phyloP scores from a whole-genome alignment of 805 yeast species.

The Wickerhamiella brachini region DNA sequence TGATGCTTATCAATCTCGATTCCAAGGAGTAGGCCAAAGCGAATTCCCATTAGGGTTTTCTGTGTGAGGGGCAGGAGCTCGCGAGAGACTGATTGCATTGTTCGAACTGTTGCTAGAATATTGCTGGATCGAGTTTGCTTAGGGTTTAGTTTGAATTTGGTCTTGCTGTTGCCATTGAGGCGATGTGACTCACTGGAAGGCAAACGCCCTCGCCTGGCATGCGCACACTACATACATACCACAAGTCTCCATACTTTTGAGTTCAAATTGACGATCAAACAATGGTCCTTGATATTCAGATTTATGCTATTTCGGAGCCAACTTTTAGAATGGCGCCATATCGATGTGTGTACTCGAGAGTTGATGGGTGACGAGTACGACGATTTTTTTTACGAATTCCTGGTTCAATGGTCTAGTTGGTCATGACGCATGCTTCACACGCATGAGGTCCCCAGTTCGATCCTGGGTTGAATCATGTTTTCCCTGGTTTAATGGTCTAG shows the following conservation, averaged over 20 bases:
- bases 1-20: neutral
- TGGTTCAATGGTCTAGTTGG: slow-evolving; percentile 82
- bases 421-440: slow-evolving; percentile 99
- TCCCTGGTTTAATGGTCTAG: slow-evolving; percentile 61
- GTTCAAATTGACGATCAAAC: no score
- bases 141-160: no score
- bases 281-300: no score
- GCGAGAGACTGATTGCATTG: neutral
- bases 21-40: neutral
- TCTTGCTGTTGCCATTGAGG: no score
- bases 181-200: no score
- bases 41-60: neutral
- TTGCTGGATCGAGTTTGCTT: no score
- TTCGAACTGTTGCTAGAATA: no score
- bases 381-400: neutral
- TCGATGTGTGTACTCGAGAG: neutral
- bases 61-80: neutral
- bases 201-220: no score
- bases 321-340: no score
- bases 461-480: slow-evolving; percentile 94
- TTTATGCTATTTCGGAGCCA: no score
- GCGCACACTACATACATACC: no score
- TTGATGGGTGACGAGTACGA: neutral
- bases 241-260: no score
- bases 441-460: slow-evolving; percentile 99